A percentile compares a stretch with the other conserved stretches of the same genome.
These are phyloP conservation scores for Termitomyces sp. DNA, from an alignment of 768 basidiomycete genomes.

Conservation along the genomic window DNA sequence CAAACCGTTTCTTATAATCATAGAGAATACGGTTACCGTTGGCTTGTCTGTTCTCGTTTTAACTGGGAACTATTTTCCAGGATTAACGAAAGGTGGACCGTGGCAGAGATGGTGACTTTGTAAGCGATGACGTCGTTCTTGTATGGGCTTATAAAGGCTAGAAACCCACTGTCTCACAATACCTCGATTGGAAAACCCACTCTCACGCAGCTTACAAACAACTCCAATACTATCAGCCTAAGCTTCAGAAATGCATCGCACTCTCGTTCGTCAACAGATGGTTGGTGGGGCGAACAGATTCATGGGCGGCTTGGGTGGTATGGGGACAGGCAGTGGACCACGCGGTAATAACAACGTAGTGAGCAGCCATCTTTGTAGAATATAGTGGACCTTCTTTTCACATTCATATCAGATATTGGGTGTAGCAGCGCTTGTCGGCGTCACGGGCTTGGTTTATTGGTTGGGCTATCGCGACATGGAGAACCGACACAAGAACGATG, in stretches of 20 bases:
- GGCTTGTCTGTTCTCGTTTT: background rate
- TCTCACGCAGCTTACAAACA: background rate
- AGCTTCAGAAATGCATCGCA: slow-evolving; percentile 8
- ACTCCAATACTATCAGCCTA: background rate
- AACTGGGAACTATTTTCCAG: background rate
- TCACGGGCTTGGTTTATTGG: slow-evolving; percentile 18
- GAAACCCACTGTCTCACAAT: slow-evolving; percentile 1
- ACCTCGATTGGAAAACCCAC: slow-evolving; percentile 5
- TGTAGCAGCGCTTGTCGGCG: slow-evolving; percentile 13
- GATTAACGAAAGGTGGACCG: too few relatives aligned
- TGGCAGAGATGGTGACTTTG: background rate
- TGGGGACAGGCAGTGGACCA: slow-evolving; percentile 10
- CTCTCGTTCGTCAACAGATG: slow-evolving; percentile 13
- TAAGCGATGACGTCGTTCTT: slow-evolving; percentile 13
- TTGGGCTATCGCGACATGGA: slow-evolving; percentile 20
- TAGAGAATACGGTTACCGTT: slow-evolving; percentile 2
- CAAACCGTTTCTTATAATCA: slow-evolving; percentile 39
- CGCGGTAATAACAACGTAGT: slow-evolving; percentile 19
- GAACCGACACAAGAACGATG: slow-evolving; percentile 19
- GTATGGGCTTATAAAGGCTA: slow-evolving; percentile 3
- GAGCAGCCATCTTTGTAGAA: background rate
- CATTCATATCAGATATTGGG: slow-evolving; percentile 10
- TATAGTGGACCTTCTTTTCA: background rate
- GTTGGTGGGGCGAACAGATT: slow-evolving; percentile 14
- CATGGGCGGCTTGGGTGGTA: slow-evolving; percentile 12